Percentiles rank a stretch among this genome's conserved stretches.
Evolutionary conservation across 2,329 filamentous ascomycete species (phyloP).

Genomic region (Trichoderma sp.): DNA sequence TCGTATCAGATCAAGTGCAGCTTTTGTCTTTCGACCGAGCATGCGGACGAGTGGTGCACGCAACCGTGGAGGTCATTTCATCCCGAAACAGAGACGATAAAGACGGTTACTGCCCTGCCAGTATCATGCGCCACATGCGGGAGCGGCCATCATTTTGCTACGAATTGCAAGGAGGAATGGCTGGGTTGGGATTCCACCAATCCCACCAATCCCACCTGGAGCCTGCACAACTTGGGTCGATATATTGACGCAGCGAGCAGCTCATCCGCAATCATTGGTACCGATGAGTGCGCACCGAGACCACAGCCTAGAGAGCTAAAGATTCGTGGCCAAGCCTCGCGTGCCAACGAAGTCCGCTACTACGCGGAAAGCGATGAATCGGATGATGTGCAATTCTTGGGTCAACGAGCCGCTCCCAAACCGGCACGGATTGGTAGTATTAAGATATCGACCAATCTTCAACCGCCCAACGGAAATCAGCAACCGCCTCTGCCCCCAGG

Average conservation of each 20-base stretch:
- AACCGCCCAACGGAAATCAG: conserved; percentile 31
- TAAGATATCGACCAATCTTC: conserved; percentile 41
- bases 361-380: conserved; percentile 49
- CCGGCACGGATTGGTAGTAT: conserved; percentile 34
- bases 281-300: conserved; percentile 24
- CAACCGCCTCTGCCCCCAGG: conserved; percentile 41
- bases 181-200: not conserved
- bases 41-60: conserved; percentile 59
- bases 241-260: conserved; percentile 49
- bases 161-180: conserved; percentile 46
- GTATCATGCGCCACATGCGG: conserved; percentile 58
- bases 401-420: conserved; percentile 31
- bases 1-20: conserved; percentile 51
- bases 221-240: conserved; percentile 43
- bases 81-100: conserved; percentile 38
- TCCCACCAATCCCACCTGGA: conserved; percentile 48
- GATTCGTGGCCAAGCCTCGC: conserved; percentile 34
- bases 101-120: conserved; percentile 49
- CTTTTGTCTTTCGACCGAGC: conserved; percentile 53
- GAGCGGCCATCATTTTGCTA: conserved; percentile 51
- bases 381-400: conserved; percentile 45
- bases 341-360: conserved; percentile 41
- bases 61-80: conserved; percentile 58
- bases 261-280: conserved; percentile 38
- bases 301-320: conserved; percentile 30